Evolutionary conservation across 768 basidiomycete genomes (phyloP).

Genomic region (Pulveroboletus ravenelii): DNA sequence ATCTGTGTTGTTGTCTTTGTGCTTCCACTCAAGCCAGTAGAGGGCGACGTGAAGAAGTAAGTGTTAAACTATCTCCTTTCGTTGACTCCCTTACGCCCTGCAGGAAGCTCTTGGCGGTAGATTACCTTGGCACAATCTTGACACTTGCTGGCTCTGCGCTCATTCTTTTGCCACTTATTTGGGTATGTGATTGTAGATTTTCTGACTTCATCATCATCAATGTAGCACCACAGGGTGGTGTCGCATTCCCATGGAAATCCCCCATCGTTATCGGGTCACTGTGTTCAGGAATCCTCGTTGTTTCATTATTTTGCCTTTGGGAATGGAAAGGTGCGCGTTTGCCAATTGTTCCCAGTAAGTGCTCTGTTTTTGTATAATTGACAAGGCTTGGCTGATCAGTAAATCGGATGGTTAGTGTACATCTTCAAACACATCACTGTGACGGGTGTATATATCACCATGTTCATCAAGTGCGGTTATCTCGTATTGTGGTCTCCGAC

Average conservation of each 20-base stretch:
- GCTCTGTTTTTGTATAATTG: background rate
- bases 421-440: conserved; percentile 69
- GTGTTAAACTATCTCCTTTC: background rate
- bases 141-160: conserved; percentile 59
- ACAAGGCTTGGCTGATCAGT: background rate
- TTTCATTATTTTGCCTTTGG: conserved; percentile 59
- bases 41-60: conserved; percentile 52
- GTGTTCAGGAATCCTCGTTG: conserved; percentile 48
- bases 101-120: conserved; percentile 61
- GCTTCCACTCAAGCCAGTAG: conserved; percentile 65
- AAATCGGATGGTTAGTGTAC: conserved; percentile 43
- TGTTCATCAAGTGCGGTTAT: conserved; percentile 56
- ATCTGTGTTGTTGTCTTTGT: conserved; percentile 55
- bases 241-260: conserved; percentile 68
- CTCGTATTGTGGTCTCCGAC: background rate
- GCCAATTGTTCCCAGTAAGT: conserved; percentile 68
- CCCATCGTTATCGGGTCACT: conserved; percentile 59
- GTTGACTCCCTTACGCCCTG: background rate
- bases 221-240: conserved; percentile 48
- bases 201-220: conserved; percentile 1
- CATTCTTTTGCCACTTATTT: conserved; percentile 66
- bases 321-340: conserved; percentile 68
- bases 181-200: conserved; percentile 39
- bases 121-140: conserved; percentile 56
- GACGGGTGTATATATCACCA: conserved; percentile 60